Percentiles rank a stretch among this genome's conserved stretches.
phyloP scores from a whole-genome alignment of 495 filamentous ascomycete genomes.

The Stereocaulon alpinum region DNA sequence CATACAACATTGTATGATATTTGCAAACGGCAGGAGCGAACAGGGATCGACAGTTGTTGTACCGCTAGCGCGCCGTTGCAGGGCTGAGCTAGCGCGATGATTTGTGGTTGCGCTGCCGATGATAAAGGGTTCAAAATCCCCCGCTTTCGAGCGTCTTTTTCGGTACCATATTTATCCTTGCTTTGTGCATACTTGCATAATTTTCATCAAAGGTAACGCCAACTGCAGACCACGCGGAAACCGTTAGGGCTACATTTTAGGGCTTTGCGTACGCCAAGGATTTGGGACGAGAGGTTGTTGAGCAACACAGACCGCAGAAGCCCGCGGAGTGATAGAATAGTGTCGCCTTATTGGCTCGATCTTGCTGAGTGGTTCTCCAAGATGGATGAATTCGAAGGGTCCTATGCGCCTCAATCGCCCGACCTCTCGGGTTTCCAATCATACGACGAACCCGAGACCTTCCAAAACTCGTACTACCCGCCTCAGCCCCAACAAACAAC shows the following conservation, averaged over 20 bases:
- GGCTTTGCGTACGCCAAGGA: slow-evolving; percentile 1
- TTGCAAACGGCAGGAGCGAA: neutral
- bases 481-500: slow-evolving; percentile 21
- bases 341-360: too few species aligned
- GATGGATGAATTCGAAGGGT: slow-evolving; percentile 37
- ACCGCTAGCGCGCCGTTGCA: neutral
- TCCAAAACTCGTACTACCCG: slow-evolving; percentile 25
- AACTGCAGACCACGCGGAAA: neutral
- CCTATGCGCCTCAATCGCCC: slow-evolving; percentile 37
- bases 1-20: slow-evolving; percentile 23
- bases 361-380: slow-evolving; percentile 4
- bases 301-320: neutral
- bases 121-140: slow-evolving; percentile 20
- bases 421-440: slow-evolving; percentile 37
- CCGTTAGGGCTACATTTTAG: slow-evolving; percentile 1
- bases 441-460: slow-evolving; percentile 34
- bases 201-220: neutral
- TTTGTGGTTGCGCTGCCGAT: slow-evolving; percentile 3
- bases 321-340: too few species aligned
- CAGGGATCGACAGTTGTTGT: slow-evolving; percentile 12
- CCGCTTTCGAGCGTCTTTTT: slow-evolving; percentile 10
- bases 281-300: neutral
- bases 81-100: slow-evolving; percentile 9
- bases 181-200: neutral
- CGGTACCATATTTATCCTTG: neutral